Conservation (phyloP, 805 yeast species). For the Dipodascus geniculatus region DNA sequence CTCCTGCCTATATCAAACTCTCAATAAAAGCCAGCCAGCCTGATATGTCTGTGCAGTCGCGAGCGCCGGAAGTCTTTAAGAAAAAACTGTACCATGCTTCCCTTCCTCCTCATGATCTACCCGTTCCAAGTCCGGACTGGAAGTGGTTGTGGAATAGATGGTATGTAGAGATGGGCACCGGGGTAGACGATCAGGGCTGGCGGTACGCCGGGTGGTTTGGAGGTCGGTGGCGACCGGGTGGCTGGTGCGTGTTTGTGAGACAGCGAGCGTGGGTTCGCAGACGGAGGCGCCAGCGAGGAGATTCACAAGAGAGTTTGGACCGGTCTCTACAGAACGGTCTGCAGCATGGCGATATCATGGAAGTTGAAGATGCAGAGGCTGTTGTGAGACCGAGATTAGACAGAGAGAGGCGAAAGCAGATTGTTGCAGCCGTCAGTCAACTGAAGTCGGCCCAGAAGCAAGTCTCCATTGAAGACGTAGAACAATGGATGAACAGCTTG, state of each 20-base stretch:
- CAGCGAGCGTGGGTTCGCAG: background rate
- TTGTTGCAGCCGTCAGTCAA: background rate
- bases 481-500: background rate
- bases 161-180: slow-evolving; percentile 59
- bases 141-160: slow-evolving; percentile 58
- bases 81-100: slow-evolving; percentile 24
- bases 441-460: background rate
- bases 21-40: background rate
- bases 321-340: too few relatives aligned
- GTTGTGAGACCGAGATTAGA: background rate
- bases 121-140: slow-evolving; percentile 45
- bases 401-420: background rate
- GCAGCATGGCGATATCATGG: too few relatives aligned
- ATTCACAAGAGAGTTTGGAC: too few relatives aligned
- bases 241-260: slow-evolving; percentile 1
- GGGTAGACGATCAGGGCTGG: slow-evolving; percentile 85
- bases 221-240: background rate
- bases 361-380: too few relatives aligned
- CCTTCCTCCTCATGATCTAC: slow-evolving; percentile 28
- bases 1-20: slow-evolving; percentile 8
- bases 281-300: background rate
- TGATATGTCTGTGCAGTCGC: slow-evolving; percentile 2
- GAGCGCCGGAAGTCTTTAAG: slow-evolving; percentile 25
- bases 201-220: slow-evolving; percentile 42
- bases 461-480: background rate